phyloP scores from a whole-genome alignment of 495 filamentous ascomycete genomes.

The Aeminium ludgeri region DNA sequence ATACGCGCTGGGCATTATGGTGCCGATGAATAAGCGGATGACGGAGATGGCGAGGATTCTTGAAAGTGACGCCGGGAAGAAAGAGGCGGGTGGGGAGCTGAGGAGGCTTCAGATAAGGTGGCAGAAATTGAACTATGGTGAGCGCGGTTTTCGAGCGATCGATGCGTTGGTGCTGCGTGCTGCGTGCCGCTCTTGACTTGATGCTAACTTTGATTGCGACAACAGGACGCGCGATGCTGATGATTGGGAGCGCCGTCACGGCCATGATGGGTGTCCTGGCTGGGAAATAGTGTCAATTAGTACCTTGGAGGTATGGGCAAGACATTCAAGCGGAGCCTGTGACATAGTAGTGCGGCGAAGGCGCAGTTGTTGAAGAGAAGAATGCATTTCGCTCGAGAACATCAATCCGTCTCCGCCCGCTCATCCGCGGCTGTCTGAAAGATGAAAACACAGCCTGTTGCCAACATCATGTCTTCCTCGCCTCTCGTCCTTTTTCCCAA shows the following conservation, averaged over 20 bases:
- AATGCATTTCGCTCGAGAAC: too few relatives aligned
- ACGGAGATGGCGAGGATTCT: constrained; percentile 5
- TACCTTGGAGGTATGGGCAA: too few relatives aligned
- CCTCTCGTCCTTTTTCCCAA: constrained; percentile 19
- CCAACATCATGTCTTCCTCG: not conserved
- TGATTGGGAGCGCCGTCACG: constrained; percentile 11
- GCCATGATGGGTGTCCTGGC: not conserved
- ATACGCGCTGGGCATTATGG: constrained; percentile 15
- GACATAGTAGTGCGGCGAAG: too few relatives aligned
- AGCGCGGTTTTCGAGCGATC: too few relatives aligned
- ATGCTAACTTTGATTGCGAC: not conserved
- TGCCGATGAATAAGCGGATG: constrained; percentile 14
- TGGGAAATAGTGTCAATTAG: too few relatives aligned
- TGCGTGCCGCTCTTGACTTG: not conserved
- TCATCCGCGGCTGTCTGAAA: too few relatives aligned
- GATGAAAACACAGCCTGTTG: too few relatives aligned
- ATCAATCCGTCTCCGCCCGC: too few relatives aligned
- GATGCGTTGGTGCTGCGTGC: too few relatives aligned
- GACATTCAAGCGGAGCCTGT: too few relatives aligned
- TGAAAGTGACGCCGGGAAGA: constrained; percentile 4
- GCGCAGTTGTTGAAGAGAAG: too few relatives aligned
- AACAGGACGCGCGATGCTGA: constrained; percentile 10
- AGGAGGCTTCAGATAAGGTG: constrained; percentile 12
- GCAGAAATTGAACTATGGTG: constrained; percentile 12
- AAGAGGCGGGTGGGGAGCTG: constrained; percentile 10